Conservation (phyloP, 164 flowering plant genomes). For the Liquidambar formosana region DNA sequence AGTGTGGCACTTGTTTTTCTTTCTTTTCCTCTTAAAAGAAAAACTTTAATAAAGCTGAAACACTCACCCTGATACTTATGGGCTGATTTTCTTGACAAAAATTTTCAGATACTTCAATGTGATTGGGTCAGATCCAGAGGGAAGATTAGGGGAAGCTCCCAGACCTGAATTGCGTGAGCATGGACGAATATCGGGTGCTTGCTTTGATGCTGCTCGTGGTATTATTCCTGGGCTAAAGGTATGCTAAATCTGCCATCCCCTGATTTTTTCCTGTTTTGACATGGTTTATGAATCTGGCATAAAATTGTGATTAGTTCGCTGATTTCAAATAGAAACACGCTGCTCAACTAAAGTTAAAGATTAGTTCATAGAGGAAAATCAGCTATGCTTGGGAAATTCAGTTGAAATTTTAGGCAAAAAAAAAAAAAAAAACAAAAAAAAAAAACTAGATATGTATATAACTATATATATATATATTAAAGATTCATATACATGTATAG, state of each 20-base stretch:
- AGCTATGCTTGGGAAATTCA: too few species aligned
- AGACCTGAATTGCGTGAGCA: conserved; percentile 97
- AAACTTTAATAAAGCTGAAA: too few species aligned
- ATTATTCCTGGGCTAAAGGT: conserved; percentile 89
- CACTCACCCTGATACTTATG: not conserved
- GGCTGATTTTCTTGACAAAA: not conserved
- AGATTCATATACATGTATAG: too few species aligned
- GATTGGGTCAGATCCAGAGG: conserved; percentile 97
- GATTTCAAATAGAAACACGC: too few species aligned
- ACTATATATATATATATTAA: too few species aligned
- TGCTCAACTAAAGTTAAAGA: too few species aligned
- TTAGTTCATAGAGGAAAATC: too few species aligned
- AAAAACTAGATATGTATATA: too few species aligned
- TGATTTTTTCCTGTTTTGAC: not conserved
- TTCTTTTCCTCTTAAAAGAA: not conserved
- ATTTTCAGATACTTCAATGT: conserved; percentile 87
- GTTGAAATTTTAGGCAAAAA: too few species aligned
- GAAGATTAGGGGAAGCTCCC: conserved; percentile 95
- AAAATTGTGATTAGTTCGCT: too few species aligned
- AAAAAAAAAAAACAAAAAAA: too few species aligned
- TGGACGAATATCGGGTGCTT: conserved; percentile 98
- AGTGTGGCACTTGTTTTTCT: not conserved
- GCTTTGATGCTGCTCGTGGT: conserved; percentile 96
- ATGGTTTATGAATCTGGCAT: too few species aligned
- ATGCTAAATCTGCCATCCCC: conserved; percentile 8